phyloP scores from a whole-genome alignment of 805 yeast species.

The Candida silvicultrix region DNA sequence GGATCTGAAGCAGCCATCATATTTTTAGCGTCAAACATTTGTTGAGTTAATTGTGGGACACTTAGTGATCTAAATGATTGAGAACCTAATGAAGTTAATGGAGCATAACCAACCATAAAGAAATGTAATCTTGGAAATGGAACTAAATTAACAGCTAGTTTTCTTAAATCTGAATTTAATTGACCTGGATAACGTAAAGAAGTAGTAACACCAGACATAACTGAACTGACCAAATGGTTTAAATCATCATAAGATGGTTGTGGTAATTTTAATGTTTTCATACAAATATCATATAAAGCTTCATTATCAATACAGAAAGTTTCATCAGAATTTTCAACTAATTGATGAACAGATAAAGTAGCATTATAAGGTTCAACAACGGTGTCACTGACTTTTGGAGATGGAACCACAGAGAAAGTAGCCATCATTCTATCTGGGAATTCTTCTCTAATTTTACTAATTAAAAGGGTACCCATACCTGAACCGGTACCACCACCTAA shows the following conservation, averaged over 20 bases:
- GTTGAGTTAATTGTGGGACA: slow-evolving; percentile 91
- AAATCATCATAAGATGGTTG: slow-evolving; percentile 85
- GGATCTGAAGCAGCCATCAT: slow-evolving; percentile 99
- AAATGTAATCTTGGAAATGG: slow-evolving; percentile 99
- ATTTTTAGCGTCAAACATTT: slow-evolving; percentile 97
- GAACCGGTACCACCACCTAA: slow-evolving; percentile 99
- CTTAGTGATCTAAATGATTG: slow-evolving; percentile 93
- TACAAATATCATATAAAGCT: slow-evolving; percentile 97
- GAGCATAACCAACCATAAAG: slow-evolving; percentile 98
- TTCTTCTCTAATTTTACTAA: slow-evolving; percentile 88
- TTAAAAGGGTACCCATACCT: slow-evolving; percentile 89
- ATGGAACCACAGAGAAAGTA: slow-evolving; percentile 97
- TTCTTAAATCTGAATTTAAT: slow-evolving; percentile 93
- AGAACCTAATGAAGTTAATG: slow-evolving; percentile 85
- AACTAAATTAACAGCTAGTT: slow-evolving; percentile 96
- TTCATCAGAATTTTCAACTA: slow-evolving; percentile 97
- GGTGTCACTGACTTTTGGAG: slow-evolving; percentile 94
- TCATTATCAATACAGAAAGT: slow-evolving; percentile 99
- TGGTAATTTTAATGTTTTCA: slow-evolving; percentile 85
- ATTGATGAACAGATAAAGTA: slow-evolving; percentile 92
- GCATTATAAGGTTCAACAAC: slow-evolving; percentile 99
- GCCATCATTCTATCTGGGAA: slow-evolving; percentile 96
- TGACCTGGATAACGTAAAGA: slow-evolving; percentile 97
- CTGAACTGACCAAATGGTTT: slow-evolving; percentile 93
- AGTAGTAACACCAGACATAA: slow-evolving; percentile 95